Base-by-base conservation (phyloP, 1,284 basidiomycete genomes). In the Ganoderma resinaceum region DNA sequence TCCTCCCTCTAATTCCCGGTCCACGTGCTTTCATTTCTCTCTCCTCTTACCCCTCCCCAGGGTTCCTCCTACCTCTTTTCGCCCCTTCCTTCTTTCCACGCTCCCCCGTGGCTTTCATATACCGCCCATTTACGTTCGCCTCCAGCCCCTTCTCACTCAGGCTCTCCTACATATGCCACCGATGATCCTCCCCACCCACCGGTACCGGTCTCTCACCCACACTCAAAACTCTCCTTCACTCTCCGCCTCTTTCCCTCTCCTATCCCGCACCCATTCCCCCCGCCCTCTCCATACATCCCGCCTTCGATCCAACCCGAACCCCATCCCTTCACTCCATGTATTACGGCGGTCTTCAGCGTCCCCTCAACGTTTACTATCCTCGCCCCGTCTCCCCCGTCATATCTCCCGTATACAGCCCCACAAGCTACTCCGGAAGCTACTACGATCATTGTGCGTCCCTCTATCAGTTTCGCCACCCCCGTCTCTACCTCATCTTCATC, bases 31-130 rank as follows among this genome's bases (percentile, higher is more conserved):
- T 73, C 73, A 73, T 74, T 75, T 75, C 67, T 49, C 70, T 43
- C 61, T 42, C 63, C 60, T 69, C 66, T 69, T 65, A 60, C 67
- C 61, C n/a, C 65, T 55, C 65, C 61, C 58, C 67, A 67, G 76
- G 75, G 40, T 58, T 73, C 3, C 65, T 70, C 72, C 60, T 77
- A 67, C 76, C 73, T 69, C 69, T 69, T 74, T 64, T 58, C 29
- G 35, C 9, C 35, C 37, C 57, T 43, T 35, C 43, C 35, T 42
- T 31, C n/a, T 74, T 68, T 71, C 71, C 70, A 74, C 75, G 72
- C 65, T 74, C 71, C 76, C 75, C 68, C 77, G 76, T 77, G 77
- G 35, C 61, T 74, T 78, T 78, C 74, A 78, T 78, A 67, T 57
- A 61, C 62, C 66, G 49, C 59, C 65, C 23, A 69, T 66, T 60